Evolutionary conservation across 2,329 filamentous ascomycete genomes (phyloP), one percentile per base, ranked within the genome.

Genomic region (Bipolaris zeicola): DNA sequence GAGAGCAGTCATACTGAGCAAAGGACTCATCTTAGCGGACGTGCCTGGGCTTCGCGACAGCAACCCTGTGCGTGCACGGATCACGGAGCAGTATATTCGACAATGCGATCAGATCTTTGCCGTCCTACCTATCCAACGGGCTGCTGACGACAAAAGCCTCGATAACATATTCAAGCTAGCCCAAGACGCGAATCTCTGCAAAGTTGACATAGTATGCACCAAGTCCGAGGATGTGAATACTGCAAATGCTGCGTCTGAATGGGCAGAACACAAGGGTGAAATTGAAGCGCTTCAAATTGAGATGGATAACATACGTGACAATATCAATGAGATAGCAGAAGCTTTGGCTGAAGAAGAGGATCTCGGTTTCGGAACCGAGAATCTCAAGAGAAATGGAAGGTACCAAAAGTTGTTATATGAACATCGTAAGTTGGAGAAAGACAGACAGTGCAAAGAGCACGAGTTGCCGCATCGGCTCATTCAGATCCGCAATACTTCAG

Each of bases 41-140:
- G 74, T 83, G 16, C 81, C 81, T 24, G 80, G 81, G 0, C 76
- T 83, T 7, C 79, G 78, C 0, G 81, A 83, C 62, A 52, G 77
- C 24, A 83, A 83, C 59, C 69, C 75, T 3, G 80, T 80, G 10
- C 73, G 81, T 3, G 66, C 72, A 33, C 69, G 64, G 20, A 77
- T 82, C 14, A 81, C 81, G 0, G 80, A 83, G 53, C 72, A 76
- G 0, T 82, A 82, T 50, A 43, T 83, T 0, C 61, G 77, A 1
- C 37, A 77, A 28, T 83, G 81, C 50, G 62, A 83, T 50, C 80
- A 81, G 53, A 80, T 83, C 3, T 79, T 83, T 48, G 79, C 74
- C 0, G 72, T 83, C 1, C 78, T 77, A 47, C 66, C 68, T 22
- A 80, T 80, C 14, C 76, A 74, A 0, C 73, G 81, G 8, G 80